phyloP scores from a whole-genome alignment of 2,329 filamentous ascomycete genomes.

The Ceratocystis cacaofunesta region DNA sequence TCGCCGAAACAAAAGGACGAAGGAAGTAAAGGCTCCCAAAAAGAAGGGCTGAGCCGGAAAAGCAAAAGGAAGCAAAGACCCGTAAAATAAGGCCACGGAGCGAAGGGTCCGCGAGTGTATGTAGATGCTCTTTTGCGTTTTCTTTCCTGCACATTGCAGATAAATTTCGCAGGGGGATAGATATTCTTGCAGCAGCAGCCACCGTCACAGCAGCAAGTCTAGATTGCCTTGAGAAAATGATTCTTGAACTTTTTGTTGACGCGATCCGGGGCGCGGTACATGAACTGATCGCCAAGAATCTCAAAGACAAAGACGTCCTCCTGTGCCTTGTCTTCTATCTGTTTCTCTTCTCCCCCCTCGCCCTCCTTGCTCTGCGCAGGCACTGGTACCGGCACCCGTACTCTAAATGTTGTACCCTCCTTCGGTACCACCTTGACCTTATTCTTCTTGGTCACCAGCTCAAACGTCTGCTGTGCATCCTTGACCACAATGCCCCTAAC shows the following conservation, averaged over 20 bases:
- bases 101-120: not conserved
- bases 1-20: no score
- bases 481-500: constrained; percentile 74
- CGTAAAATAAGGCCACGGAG: not conserved
- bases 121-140: not conserved
- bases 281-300: constrained; percentile 74
- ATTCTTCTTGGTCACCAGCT: constrained; percentile 61
- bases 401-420: constrained; percentile 71
- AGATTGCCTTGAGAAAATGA: constrained; percentile 63
- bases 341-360: not conserved
- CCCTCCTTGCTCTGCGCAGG: constrained; percentile 3
- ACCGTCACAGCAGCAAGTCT: constrained; percentile 23
- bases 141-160: no score
- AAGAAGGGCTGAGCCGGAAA: no score
- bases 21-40: no score
- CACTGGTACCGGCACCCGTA: constrained; percentile 45
- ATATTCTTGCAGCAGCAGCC: no score
- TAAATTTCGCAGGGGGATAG: no score
- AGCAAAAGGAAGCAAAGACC: not conserved
- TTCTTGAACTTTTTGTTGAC: constrained; percentile 85
- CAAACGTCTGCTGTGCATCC: constrained; percentile 75
- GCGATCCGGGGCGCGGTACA: constrained; percentile 66
- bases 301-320: constrained; percentile 54
- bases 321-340: not conserved
- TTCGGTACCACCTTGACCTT: constrained; percentile 72